Evolutionary conservation across 2,329 filamentous ascomycete species (phyloP).

Genomic region (Laburnicola sp.): DNA sequence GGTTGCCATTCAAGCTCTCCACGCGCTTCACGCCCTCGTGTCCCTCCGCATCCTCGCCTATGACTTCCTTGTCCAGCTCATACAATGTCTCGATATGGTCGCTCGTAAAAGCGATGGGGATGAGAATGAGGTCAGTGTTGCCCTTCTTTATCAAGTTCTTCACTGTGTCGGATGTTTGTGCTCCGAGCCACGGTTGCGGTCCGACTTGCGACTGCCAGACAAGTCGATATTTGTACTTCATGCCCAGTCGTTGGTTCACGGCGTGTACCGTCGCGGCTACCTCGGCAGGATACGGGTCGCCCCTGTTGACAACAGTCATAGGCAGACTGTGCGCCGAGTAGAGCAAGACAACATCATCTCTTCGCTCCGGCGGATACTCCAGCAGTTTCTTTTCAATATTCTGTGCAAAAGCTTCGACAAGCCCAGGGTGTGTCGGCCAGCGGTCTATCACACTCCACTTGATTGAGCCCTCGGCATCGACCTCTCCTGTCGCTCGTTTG

Average conservation of each 20-base stretch:
- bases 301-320: constrained; percentile 96
- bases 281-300: constrained; percentile 93
- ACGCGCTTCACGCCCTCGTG: constrained; percentile 72
- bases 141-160: constrained; percentile 87
- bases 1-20: constrained; percentile 89
- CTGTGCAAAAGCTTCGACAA: constrained; percentile 88
- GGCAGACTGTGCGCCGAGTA: constrained; percentile 96
- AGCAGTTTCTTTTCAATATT: constrained; percentile 86
- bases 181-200: constrained; percentile 90
- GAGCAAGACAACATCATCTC: constrained; percentile 79
- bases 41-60: constrained; percentile 70
- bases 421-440: constrained; percentile 88
- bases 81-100: constrained; percentile 98
- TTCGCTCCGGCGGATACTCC: constrained; percentile 79
- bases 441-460: constrained; percentile 97
- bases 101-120: constrained; percentile 97
- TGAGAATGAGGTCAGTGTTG: constrained; percentile 85
- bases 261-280: constrained; percentile 95
- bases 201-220: constrained; percentile 99
- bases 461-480: constrained; percentile 68
- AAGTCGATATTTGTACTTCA: constrained; percentile 87
- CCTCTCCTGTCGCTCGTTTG: constrained; percentile 60
- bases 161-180: constrained; percentile 87
- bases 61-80: constrained; percentile 92
- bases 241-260: constrained; percentile 88